These are phyloP conservation scores for Symmetrospora coprosmae DNA, from an alignment of 768 basidiomycete genomes.

Conservation along the genomic window DNA sequence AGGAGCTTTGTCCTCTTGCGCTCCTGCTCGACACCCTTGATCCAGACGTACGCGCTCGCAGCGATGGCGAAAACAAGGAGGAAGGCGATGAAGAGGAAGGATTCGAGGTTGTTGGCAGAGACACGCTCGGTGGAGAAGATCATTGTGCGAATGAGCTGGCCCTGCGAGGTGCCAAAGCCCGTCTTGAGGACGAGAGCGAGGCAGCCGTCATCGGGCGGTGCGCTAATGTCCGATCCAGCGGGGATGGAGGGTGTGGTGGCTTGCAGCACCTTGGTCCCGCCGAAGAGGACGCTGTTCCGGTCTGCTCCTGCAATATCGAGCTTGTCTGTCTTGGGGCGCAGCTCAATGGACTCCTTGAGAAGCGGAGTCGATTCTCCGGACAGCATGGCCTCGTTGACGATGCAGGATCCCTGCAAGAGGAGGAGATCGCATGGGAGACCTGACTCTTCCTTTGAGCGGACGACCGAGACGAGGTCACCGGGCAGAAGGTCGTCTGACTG, in stretches of 20 bases:
- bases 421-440: conserved; percentile 85
- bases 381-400: conserved; percentile 98
- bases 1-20: conserved; percentile 89
- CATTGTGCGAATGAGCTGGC: conserved; percentile 95
- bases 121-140: conserved; percentile 95
- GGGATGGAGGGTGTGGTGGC: conserved; percentile 42
- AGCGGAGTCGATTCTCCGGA: conserved; percentile 96
- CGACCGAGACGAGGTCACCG: conserved; percentile 72
- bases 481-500: conserved; percentile 79
- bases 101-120: conserved; percentile 87
- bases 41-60: conserved; percentile 97
- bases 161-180: conserved; percentile 94
- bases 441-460: conserved; percentile 53
- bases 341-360: conserved; percentile 83
- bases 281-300: conserved; percentile 77
- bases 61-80: conserved; percentile 91
- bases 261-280: conserved; percentile 93
- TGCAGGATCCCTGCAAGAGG: conserved; percentile 77
- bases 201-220: conserved; percentile 68
- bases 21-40: conserved; percentile 80
- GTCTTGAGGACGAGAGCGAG: conserved; percentile 84
- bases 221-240: conserved; percentile 33
- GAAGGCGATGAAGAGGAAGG: conserved; percentile 96
- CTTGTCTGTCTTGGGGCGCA: conserved; percentile 57
- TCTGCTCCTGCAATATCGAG: conserved; percentile 77